Conservation (phyloP, 2,329 filamentous ascomycete genomes). For the Pseudogymnoascus sp. region DNA sequence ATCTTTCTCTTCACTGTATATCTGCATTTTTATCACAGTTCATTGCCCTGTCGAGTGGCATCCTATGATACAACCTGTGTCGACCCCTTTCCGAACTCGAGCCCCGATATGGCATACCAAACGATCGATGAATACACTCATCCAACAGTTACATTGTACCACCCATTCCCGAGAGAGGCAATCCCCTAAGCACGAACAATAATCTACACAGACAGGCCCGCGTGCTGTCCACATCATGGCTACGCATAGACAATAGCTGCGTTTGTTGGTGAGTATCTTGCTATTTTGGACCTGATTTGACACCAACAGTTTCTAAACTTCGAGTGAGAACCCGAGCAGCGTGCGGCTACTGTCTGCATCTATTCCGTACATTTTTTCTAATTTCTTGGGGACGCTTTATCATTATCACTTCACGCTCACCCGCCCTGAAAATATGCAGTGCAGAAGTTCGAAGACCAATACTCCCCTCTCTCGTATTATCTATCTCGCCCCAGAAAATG, state of each 20-base stretch:
- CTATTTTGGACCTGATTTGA: too few relatives aligned
- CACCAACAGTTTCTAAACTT: too few relatives aligned
- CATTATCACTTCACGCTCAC: not conserved
- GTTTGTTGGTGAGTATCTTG: too few relatives aligned
- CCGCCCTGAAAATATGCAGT: not conserved
- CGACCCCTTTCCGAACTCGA: not conserved
- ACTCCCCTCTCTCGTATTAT: not conserved
- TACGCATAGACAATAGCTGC: too few relatives aligned
- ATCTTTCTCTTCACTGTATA: not conserved
- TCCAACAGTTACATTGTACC: not conserved
- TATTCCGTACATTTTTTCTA: too few relatives aligned
- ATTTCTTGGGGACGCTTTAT: too few relatives aligned
- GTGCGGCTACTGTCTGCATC: too few relatives aligned
- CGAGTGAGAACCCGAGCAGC: too few relatives aligned
- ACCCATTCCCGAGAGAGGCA: not conserved
- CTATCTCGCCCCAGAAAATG: conserved; percentile 5
- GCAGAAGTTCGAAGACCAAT: not conserved
- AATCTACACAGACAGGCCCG: not conserved
- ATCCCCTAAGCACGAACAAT: not conserved
- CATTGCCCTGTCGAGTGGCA: not conserved
- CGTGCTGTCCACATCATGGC: not conserved
- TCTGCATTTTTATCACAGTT: not conserved
- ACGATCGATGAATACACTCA: not conserved
- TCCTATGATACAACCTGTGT: not conserved
- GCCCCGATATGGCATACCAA: not conserved